Conservation (phyloP, 768 basidiomycete genomes). For the Gymnopilus dilepis region DNA sequence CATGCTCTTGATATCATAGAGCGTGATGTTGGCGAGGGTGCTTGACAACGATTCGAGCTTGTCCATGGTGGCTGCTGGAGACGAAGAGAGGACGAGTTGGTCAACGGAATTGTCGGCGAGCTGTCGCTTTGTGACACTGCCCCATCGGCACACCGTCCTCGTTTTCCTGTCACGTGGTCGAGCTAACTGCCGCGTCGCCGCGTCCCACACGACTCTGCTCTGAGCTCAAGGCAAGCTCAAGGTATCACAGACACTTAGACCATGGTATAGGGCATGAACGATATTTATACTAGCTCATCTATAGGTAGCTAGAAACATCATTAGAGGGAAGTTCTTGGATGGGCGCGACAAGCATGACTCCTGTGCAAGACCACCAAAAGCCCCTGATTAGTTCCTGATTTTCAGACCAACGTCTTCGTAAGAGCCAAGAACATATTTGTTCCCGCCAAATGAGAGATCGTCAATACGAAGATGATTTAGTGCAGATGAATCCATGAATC, state of each 20-base stretch:
- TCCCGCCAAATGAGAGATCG: neutral
- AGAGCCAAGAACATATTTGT: no score
- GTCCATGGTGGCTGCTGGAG: conserved; percentile 59
- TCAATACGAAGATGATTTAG: neutral
- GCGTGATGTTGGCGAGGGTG: conserved; percentile 79
- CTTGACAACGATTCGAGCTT: conserved; percentile 76
- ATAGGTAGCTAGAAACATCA: no score
- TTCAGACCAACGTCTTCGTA: no score
- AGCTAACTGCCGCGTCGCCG: neutral
- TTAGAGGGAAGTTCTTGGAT: no score
- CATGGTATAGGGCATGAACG: no score
- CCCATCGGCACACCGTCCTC: neutral
- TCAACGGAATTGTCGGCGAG: neutral
- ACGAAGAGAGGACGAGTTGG: conserved; percentile 1
- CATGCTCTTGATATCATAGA: conserved; percentile 95
- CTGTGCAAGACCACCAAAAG: no score
- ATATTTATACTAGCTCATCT: no score
- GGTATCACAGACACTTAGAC: no score
- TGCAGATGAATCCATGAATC: neutral
- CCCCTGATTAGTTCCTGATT: no score
- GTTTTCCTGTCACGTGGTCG: conserved; percentile 11
- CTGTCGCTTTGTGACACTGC: neutral
- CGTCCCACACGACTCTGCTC: neutral
- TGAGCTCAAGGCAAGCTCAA: no score
- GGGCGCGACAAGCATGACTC: no score